Evolutionary conservation across 148 eudicot species (phyloP).

Genomic region (Limonium bicolor): DNA sequence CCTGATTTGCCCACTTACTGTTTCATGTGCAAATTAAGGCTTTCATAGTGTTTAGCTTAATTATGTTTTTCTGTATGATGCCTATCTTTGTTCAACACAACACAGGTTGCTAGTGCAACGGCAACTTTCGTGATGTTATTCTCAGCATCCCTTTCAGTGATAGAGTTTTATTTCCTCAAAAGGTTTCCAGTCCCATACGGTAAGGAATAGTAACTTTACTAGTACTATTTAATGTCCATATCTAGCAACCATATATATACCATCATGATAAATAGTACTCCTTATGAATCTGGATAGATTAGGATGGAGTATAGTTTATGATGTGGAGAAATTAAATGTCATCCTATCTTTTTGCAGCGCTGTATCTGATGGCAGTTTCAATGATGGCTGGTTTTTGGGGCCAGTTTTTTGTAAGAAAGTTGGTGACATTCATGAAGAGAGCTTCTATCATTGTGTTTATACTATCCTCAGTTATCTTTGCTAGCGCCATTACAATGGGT

Average conservation of each 20-base stretch:
- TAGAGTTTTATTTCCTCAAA: background rate
- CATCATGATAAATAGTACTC: no score
- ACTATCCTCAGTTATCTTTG: conserved; percentile 74
- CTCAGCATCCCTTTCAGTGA: background rate
- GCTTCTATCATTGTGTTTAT: conserved; percentile 87
- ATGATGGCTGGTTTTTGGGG: conserved; percentile 92
- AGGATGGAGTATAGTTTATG: background rate
- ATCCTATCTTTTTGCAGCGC: conserved; percentile 33
- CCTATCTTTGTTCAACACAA: background rate
- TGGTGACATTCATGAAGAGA: conserved; percentile 48
- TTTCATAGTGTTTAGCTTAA: no score
- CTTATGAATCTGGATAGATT: background rate
- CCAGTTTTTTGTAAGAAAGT: conserved; percentile 66
- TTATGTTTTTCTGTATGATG: no score
- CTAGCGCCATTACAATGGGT: conserved; percentile 95
- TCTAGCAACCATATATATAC: no score
- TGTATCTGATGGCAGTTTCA: conserved; percentile 59
- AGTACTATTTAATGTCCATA: no score
- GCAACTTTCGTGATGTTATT: conserved; percentile 1
- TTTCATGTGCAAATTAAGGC: background rate
- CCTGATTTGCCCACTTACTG: background rate
- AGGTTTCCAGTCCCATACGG: conserved; percentile 4
- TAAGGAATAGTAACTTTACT: no score
- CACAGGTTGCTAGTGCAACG: background rate
- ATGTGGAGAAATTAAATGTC: background rate